A percentile compares a stretch with the other conserved stretches of the same genome.
Conservation (phyloP, 129 eudicot species). For the Saussurea involucrata region DNA sequence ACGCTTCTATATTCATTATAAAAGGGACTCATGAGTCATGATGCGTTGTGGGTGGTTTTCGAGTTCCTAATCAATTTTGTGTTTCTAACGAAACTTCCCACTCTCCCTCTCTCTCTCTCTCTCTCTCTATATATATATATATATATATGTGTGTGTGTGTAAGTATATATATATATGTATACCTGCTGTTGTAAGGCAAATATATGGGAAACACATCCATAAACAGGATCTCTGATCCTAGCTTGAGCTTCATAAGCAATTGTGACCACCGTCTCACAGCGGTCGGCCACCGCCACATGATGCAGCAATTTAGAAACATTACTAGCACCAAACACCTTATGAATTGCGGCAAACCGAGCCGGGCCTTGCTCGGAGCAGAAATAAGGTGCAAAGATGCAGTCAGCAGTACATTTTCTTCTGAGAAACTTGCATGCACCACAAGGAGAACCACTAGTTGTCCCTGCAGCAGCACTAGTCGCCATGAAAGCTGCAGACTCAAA, state of each 20-base stretch:
- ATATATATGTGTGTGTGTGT: too few species aligned
- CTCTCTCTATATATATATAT: too few species aligned
- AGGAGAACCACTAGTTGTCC: conserved; percentile 56
- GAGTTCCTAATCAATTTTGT: too few species aligned
- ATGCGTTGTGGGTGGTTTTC: not conserved
- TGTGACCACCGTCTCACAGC: conserved; percentile 92
- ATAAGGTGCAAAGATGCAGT: conserved; percentile 90
- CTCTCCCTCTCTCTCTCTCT: too few species aligned
- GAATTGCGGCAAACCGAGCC: conserved; percentile 89
- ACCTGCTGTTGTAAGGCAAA: conserved; percentile 96
- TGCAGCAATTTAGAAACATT: conserved; percentile 78
- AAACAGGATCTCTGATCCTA: conserved; percentile 87
- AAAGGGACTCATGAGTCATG: not conserved
- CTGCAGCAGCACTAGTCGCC: conserved; percentile 26
- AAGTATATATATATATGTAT: not conserved
- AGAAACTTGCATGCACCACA: conserved; percentile 99
- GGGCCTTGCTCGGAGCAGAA: conserved; percentile 96
- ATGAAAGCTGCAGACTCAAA: conserved; percentile 5
- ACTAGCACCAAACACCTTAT: conserved; percentile 98
- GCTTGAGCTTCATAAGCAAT: conserved; percentile 99
- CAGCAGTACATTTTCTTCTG: conserved; percentile 79
- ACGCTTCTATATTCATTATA: not conserved
- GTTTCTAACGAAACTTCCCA: too few species aligned
- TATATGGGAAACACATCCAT: conserved; percentile 95
- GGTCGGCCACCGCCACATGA: conserved; percentile 70